Evolutionary conservation across 148 eudicot genomes (phyloP), one percentile per base, ranked within the genome.

Genomic region (Vaccinium corymbosum): DNA sequence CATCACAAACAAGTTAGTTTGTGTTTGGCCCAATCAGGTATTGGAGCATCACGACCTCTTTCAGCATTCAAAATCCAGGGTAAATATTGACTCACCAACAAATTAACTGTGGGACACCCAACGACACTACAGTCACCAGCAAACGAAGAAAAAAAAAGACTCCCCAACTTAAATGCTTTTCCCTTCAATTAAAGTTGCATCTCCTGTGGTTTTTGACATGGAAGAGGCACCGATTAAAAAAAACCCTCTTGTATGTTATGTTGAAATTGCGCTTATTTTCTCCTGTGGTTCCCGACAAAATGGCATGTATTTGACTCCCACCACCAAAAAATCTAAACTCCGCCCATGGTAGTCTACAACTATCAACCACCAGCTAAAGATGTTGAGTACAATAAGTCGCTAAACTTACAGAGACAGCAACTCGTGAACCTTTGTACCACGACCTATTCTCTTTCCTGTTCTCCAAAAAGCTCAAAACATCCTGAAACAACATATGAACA

Each of bases 371-470:
- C 68, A 62, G 27, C 27, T 62, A 62, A 62, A 62, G 68, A n/a
- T 25, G 68, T 22, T 22, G 71, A 64, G 29, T 64, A 10, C 50
- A 9, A 48, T 48, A 66, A 25, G 72, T 25, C 38, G 2, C 72
- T 80, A 12, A 19, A 61, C 95, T 90, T 93, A 94, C 98, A 59
- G 90, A 86, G 17, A 93, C 89, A 79, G 98, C 98, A 79, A 93
- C 87, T 57, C 95, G 87, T 81, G 93, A 88, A 83, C 93, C 91
- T 87, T 91, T 92, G 55, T 89, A 94, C 88, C 92, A 92, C 75
- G 95, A 87, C 71, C 88, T 83, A 80, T 92, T 94, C 80, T 93
- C 98, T 86, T 93, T 94, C 86, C 89, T 88, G n/a, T 89, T 90
- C 87, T 91, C 92, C 84, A 94, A 72, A 80, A 92, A 90, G 72